Base-by-base conservation (phyloP, 257 asterid species). In the Nicotiana tomentosiformis region DNA sequence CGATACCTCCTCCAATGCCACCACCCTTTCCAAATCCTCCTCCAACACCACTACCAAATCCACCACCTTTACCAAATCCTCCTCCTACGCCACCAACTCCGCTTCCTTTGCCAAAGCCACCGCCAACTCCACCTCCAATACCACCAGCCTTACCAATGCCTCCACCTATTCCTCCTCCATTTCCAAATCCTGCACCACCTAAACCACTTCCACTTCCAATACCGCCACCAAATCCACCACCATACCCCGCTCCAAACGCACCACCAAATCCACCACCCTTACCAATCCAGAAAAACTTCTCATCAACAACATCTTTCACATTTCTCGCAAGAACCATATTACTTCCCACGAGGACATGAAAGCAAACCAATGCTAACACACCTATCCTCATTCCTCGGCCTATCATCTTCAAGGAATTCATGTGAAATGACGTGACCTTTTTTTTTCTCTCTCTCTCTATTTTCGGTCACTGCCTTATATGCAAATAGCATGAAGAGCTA, bases 201-300 rank as follows among this genome's bases (percentile, higher is more conserved):
- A 70, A 60, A 2, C 35, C 77, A 5, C 51, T 72, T 1, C 29
- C 70, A 4, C 65, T 79, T 2, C 81, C 77, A 30, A 82, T 55
- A 0, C n/a, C 46, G 20, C 66, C 37, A 35, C 53, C 29, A 4
- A 32, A 67, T 39, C 32, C 77, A 35, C 56, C 56, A 4, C 77
- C 66, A 61, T 18, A 61, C 23, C 15, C 32, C 26, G 32, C 66
- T 61, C 74, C 83, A 61, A 20, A 33, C 6, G 29, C 77, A 15
- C 77, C 77, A n/a, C 77, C 56, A 33, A 80, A 35, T 26, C 61
- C 76, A 4, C 61, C 83, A 15, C 77, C 46, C 77, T 80, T 80
- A 43, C 77, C 83, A 20, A 43, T 64, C 76, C 69, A 64, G 8
- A 49, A 49, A 29, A 64, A 37, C 83, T 80, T 64, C 39, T 80